Base-by-base conservation (phyloP, 176 grass and related monocot genomes). In the Cenchrus americanus region DNA sequence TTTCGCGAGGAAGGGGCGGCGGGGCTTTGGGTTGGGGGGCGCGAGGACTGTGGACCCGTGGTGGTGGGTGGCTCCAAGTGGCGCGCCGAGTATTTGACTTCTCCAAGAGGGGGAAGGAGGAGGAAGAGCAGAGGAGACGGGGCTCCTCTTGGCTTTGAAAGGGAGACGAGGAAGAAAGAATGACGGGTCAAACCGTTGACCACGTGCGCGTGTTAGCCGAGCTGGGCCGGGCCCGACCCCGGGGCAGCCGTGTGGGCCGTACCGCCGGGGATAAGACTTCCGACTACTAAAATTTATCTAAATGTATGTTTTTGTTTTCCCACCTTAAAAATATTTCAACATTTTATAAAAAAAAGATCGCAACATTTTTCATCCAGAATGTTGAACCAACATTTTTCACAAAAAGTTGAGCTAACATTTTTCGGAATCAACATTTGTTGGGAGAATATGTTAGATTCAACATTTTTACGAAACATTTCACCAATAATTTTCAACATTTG, bases 11-110 rank as follows among this genome's bases (percentile, higher is more conserved):
- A 23, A 17, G 51, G 1, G 76, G 76, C 62, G 78, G 71, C 62
- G 46, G 27, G 22, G 27, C 27, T 30, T 34, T 14, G 59, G 26
- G 8, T 44, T 44, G 43, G 43, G 64, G 64, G 6, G 62, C 6
- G 14, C 19, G 67, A 21, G 21, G 68, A 24, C 59, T 21, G 54
- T 59, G 62, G 54, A 51, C 50, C 64, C 46, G 6, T 51, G 70
- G 70, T 73, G 21, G 7, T 9, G 0, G 18, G 10, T 8, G 48
- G 78, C 49, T 71, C 46, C 88, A 57, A 17, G 71, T 59, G 73
- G 82, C 2, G 12, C n/a, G 7, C 46, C 21, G 17, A 13, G 83
- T 86, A 82, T 78, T 90, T 82, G 88, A 86, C 83, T 49, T 80
- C 46, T 65, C 48, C 72, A 9, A 12, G 14, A 8, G 13, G n/a